Conservation (phyloP, 192 early-diverging fungal genomes). For the Neocallimastix lanati region DNA sequence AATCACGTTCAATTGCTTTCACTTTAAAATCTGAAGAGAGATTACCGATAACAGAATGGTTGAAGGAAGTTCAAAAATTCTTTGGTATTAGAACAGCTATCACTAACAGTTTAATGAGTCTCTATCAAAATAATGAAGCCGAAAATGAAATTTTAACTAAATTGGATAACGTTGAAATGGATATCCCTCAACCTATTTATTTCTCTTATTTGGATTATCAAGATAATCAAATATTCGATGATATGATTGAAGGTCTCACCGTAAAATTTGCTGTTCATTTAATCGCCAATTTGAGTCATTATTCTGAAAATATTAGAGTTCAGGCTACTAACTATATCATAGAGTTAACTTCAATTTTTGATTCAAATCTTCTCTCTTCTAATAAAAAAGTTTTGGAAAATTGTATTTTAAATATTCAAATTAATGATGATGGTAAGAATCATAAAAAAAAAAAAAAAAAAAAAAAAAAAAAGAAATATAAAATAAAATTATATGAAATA, state of each 20-base stretch:
- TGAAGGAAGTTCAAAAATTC: constrained; percentile 15
- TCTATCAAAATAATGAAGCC: background rate
- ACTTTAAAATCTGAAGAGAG: constrained; percentile 14
- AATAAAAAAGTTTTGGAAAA: constrained; percentile 10
- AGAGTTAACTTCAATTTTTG: constrained; percentile 14
- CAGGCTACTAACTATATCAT: constrained; percentile 16
- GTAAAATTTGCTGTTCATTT: constrained; percentile 19
- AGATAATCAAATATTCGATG: constrained; percentile 7
- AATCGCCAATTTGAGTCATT: constrained; percentile 22
- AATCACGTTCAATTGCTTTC: constrained; percentile 11
- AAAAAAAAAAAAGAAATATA: background rate
- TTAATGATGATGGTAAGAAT: constrained; percentile 17
- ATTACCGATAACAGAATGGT: constrained; percentile 15
- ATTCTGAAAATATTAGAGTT: constrained; percentile 14
- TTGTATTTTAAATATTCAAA: constrained; percentile 15
- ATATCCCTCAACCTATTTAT: background rate
- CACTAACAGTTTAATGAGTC: background rate
- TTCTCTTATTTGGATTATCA: background rate
- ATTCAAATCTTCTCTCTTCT: constrained; percentile 6
- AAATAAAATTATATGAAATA: no score
- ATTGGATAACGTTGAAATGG: constrained; percentile 2
- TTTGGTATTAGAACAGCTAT: constrained; percentile 15
- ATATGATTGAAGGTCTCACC: constrained; percentile 6
- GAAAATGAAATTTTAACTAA: constrained; percentile 4
- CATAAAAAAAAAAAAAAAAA: background rate